phyloP scores from a whole-genome alignment of 371 early-diverging fungal genomes.

The Umbelopsis sp. region DNA sequence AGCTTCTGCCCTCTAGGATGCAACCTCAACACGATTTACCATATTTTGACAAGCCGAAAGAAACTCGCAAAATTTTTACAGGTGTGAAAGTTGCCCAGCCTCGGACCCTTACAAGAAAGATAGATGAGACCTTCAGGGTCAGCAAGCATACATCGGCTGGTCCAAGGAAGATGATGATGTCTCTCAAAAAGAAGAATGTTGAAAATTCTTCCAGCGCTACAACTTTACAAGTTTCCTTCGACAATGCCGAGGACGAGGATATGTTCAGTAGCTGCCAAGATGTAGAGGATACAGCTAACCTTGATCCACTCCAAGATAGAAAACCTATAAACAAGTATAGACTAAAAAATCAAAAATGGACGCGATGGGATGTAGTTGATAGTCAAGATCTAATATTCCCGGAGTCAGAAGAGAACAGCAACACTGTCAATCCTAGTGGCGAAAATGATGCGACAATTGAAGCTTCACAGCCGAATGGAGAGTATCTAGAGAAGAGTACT shows the following conservation, averaged over 20 bases:
- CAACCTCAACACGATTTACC: too few relatives aligned
- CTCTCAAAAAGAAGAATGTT: background rate
- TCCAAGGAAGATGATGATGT: slow-evolving; percentile 15
- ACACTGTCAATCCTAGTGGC: background rate
- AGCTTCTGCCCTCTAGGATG: too few relatives aligned
- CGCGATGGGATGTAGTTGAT: slow-evolving; percentile 3
- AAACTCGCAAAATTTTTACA: slow-evolving; percentile 7
- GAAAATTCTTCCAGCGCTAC: background rate
- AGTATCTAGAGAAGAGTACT: background rate
- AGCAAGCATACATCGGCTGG: background rate
- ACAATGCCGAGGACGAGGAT: too few relatives aligned
- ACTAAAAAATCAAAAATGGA: background rate
- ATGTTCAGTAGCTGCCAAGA: too few relatives aligned
- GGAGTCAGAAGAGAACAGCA: background rate
- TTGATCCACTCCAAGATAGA: background rate
- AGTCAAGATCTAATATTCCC: too few relatives aligned
- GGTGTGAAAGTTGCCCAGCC: slow-evolving; percentile 5
- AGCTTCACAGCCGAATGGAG: background rate
- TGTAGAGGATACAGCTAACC: too few relatives aligned
- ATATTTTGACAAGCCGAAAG: background rate
- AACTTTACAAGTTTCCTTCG: background rate
- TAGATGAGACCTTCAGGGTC: slow-evolving; percentile 4
- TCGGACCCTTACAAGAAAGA: background rate
- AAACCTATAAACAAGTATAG: background rate
- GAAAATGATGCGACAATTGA: background rate